phyloP scores from a whole-genome alignment of 352 stramenopile genomes.

The Phytopythium helicoides region DNA sequence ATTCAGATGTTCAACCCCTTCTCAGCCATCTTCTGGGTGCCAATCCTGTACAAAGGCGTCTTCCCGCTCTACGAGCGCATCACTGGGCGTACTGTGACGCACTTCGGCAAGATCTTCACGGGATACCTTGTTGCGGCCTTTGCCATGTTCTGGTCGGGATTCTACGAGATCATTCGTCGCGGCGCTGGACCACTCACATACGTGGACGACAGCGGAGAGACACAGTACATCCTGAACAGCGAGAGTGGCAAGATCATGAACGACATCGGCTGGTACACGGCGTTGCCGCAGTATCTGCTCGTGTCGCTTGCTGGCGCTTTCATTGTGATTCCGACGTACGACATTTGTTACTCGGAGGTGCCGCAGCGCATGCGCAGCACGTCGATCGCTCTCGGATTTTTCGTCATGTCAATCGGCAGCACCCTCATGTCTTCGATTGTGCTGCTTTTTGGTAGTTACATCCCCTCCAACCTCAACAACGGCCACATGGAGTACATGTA shows the following conservation, averaged over 20 bases:
- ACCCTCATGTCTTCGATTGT: constrained; percentile 43
- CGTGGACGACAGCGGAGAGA: constrained; percentile 12
- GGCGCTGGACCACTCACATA: constrained; percentile 16
- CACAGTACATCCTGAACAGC: constrained; percentile 29
- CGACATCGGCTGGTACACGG: constrained; percentile 29
- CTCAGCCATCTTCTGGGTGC: constrained; percentile 36
- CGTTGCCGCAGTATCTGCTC: constrained; percentile 31
- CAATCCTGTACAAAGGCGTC: constrained; percentile 30
- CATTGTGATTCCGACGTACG: constrained; percentile 35
- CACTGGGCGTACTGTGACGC: constrained; percentile 30
- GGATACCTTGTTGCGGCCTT: constrained; percentile 30
- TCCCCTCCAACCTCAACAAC: constrained; percentile 48
- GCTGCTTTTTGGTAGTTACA: constrained; percentile 42
- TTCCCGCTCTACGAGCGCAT: constrained; percentile 39
- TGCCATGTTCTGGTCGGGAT: constrained; percentile 38
- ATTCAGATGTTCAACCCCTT: constrained; percentile 50
- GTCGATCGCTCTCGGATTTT: constrained; percentile 35
- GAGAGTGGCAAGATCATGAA: constrained; percentile 31
- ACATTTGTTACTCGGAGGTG: constrained; percentile 44
- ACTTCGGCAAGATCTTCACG: constrained; percentile 30
- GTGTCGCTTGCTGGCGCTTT: constrained; percentile 28
- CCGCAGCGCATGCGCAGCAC: constrained; percentile 28
- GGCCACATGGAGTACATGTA: constrained; percentile 49
- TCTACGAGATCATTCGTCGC: constrained; percentile 35
- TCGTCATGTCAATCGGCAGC: constrained; percentile 34